Conservation (phyloP, 2,329 filamentous ascomycete species). For the Fusarium newnesense region DNA sequence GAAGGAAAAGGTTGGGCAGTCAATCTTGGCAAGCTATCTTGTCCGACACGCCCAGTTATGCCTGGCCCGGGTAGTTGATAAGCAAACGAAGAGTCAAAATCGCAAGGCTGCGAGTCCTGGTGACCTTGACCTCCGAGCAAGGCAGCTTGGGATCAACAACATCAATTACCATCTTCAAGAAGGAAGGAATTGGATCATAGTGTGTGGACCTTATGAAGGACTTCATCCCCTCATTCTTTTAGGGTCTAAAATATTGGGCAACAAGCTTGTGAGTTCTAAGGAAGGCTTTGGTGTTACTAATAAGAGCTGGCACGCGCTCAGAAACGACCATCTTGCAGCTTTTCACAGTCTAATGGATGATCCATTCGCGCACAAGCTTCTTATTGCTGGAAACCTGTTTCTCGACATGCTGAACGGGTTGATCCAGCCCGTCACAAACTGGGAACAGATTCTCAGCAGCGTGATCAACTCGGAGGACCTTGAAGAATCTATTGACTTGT, state of each 20-base stretch:
- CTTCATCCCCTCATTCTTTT: neutral
- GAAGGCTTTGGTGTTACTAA: neutral
- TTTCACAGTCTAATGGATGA: neutral
- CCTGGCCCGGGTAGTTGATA: neutral
- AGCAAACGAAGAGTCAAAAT: neutral
- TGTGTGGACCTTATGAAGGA: neutral
- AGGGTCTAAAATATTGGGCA: neutral
- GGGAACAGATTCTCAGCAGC: neutral
- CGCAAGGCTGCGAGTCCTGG: neutral
- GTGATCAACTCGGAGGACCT: neutral
- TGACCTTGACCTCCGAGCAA: neutral
- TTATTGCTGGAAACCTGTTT: neutral
- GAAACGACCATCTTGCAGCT: neutral
- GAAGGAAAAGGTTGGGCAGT: neutral
- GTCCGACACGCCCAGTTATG: neutral
- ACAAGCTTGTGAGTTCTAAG: neutral
- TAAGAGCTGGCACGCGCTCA: neutral
- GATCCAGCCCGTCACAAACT: neutral
- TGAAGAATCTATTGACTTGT: neutral
- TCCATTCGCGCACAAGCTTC: neutral
- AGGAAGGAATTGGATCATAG: neutral
- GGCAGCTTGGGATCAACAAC: neutral
- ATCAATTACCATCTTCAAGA: neutral
- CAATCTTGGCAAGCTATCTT: neutral
- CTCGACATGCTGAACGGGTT: neutral